A percentile compares a stretch with the other conserved stretches of the same genome.
These are phyloP conservation scores for Funneliformis caledonium DNA, from an alignment of 371 early-diverging fungal genomes.

Conservation along the genomic window DNA sequence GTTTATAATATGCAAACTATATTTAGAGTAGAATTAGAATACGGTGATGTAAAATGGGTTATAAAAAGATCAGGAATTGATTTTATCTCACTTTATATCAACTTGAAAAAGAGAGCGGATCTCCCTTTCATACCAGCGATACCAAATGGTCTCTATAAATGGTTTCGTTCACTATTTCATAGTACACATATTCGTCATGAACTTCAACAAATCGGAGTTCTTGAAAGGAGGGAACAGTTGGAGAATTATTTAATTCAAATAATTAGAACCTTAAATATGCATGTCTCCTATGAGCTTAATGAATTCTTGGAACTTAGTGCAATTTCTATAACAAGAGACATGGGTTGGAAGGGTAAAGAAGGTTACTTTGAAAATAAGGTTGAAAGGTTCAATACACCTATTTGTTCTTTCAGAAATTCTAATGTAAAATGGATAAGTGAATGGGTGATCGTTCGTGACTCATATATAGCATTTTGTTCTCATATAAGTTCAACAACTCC, in stretches of 20 bases:
- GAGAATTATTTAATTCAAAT: conserved; percentile 65
- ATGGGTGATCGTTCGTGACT: conserved; percentile 82
- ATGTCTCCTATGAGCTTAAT: conserved; percentile 73
- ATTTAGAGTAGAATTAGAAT: conserved; percentile 76
- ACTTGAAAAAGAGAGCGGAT: conserved; percentile 56
- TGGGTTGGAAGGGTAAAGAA: conserved; percentile 90
- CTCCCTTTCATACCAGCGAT: conserved; percentile 55
- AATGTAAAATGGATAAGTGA: conserved; percentile 61
- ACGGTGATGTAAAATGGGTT: conserved; percentile 82
- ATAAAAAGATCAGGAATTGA: conserved; percentile 74
- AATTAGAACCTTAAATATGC: conserved; percentile 64
- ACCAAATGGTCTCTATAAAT: conserved; percentile 44
- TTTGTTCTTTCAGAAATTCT: conserved; percentile 50
- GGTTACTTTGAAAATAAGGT: conserved; percentile 68
- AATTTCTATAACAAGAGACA: conserved; percentile 73
- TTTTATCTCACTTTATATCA: conserved; percentile 71
- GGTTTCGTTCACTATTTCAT: conserved; percentile 51
- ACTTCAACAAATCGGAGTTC: conserved; percentile 36
- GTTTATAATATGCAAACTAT: conserved; percentile 51
- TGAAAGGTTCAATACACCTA: conserved; percentile 48
- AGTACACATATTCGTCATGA: conserved; percentile 46
- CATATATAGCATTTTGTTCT: conserved; percentile 67
- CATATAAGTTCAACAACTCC: conserved; percentile 60
- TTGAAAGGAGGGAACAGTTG: conserved; percentile 62
- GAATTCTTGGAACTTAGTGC: conserved; percentile 82